A percentile compares a stretch with the other conserved stretches of the same genome.
These are phyloP conservation scores for Wickerhamiella nectarea DNA, from an alignment of 805 yeast species.

Conservation along the genomic window DNA sequence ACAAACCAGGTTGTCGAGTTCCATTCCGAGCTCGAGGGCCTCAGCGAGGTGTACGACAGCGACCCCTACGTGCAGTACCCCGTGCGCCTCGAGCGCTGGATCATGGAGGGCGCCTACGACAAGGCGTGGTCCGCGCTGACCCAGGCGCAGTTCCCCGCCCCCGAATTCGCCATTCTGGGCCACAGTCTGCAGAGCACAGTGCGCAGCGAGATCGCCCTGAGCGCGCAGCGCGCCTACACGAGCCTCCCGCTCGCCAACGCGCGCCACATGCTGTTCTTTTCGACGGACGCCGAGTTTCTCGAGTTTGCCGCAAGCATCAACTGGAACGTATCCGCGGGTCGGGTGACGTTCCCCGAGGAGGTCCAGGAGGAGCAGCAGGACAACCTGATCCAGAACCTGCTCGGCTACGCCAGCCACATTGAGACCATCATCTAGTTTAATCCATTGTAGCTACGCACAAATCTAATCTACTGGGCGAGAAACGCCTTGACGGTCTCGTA, in stretches of 20 bases:
- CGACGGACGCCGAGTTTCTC: conserved; percentile 40
- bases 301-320: conserved; percentile 39
- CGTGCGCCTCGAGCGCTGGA: conserved; percentile 76
- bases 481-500: conserved; percentile 16
- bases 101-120: conserved; percentile 93
- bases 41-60: conserved; percentile 44
- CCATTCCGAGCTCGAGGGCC: conserved; percentile 74
- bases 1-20: conserved; percentile 77
- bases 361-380: conserved; percentile 30
- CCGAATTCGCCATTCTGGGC: conserved; percentile 69
- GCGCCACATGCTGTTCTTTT: conserved; percentile 61
- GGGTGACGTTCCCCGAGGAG: conserved; percentile 27
- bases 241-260: conserved; percentile 71
- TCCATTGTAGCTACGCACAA: too few relatives aligned
- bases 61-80: conserved; percentile 73
- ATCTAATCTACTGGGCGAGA: too few relatives aligned
- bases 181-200: conserved; percentile 64
- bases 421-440: conserved; percentile 67
- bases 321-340: conserved; percentile 45
- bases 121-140: conserved; percentile 71
- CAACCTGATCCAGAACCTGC: conserved; percentile 51
- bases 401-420: conserved; percentile 77
- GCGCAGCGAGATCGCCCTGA: conserved; percentile 71
- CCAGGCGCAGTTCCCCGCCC: conserved; percentile 35
- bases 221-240: conserved; percentile 66